Evolutionary conservation across 2,329 filamentous ascomycete genomes (phyloP), one percentile per base, ranked within the genome.

Genomic region (Apiospora phragmitis): DNA sequence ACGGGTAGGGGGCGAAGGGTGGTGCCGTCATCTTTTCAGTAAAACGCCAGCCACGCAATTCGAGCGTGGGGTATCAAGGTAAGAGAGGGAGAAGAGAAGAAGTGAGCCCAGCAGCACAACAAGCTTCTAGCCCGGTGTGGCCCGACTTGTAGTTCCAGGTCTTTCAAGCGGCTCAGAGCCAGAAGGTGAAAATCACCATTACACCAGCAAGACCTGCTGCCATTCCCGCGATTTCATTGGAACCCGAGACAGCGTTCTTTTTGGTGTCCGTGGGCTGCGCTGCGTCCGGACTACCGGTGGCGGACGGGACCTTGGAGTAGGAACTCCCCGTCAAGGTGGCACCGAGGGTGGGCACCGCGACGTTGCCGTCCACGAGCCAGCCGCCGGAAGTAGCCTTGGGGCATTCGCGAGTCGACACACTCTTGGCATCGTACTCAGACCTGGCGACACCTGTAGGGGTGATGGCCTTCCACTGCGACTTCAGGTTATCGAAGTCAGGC

Each of bases 401-500:
- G 80, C 94, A 97, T 2, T 87, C 82, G 3, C 92, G 89, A 1
- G 92, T 88, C 1, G 89, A 89, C 18, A 91, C 84, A 12, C 85
- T 83, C 1, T 83, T 86, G 7, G 91, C 85, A 29, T 87, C 86
- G 82, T 97, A 97, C 38, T 88, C 87, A 1, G 88, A 86, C 68
- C 86, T 87, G 55, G 87, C 85, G 55, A 95, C 87, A 43, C 94
- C 92, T 0, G 89, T 89, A 0, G 94, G 93, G 9, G 84, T 88
- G 69, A 94, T 83, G 4, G 89, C 92, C 8, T 90, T 90, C 94
- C 94, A 97, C 75, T 93, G 90, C 38, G 84, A 86, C 83, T 91
- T 90, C 71, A 97, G 87, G 79, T 96, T 96, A 75, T 85, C 79
- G 79, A 95, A 97, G 79, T 97, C 94, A 0, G 94, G 93, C 7